Percentiles rank a stretch among this genome's conserved stretches.
Evolutionary conservation across 768 basidiomycete genomes (phyloP).

Genomic region (Pilatotrama ljubarskyi): DNA sequence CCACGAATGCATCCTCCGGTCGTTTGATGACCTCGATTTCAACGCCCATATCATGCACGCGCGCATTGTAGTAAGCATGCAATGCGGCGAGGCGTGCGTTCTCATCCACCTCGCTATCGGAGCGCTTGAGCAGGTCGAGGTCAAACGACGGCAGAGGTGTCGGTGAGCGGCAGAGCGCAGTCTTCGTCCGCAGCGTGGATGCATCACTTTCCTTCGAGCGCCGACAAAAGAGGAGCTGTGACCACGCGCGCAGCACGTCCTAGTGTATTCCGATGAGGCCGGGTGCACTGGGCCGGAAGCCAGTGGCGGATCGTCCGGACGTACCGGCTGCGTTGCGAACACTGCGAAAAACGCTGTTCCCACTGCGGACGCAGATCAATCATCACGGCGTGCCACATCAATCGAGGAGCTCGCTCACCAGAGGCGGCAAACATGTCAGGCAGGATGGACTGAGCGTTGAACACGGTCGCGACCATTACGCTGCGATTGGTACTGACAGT

Average conservation of each 20-base stretch:
- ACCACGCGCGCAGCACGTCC: conserved; percentile 28
- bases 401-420: conserved; percentile 8
- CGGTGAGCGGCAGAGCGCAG: background rate
- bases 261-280: background rate
- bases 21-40: conserved; percentile 26
- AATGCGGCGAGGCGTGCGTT: conserved; percentile 21
- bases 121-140: conserved; percentile 10
- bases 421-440: conserved; percentile 32
- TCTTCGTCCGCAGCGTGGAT: background rate
- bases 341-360: conserved; percentile 28
- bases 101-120: conserved; percentile 18
- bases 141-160: conserved; percentile 20
- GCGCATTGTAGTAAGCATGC: conserved; percentile 19
- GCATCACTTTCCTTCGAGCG: background rate
- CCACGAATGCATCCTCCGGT: conserved; percentile 29
- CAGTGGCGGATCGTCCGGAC: background rate
- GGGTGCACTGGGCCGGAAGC: background rate
- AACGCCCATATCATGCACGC: conserved; percentile 17
- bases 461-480: conserved; percentile 13
- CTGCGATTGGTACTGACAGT: conserved; percentile 1
- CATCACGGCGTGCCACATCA: background rate
- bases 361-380: conserved; percentile 14
- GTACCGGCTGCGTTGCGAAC: conserved; percentile 28
- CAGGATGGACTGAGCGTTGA: conserved; percentile 13
- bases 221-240: conserved; percentile 13